Evolutionary conservation across 345 rosid species (phyloP).

Genomic region (Atalantia buxifolia): DNA sequence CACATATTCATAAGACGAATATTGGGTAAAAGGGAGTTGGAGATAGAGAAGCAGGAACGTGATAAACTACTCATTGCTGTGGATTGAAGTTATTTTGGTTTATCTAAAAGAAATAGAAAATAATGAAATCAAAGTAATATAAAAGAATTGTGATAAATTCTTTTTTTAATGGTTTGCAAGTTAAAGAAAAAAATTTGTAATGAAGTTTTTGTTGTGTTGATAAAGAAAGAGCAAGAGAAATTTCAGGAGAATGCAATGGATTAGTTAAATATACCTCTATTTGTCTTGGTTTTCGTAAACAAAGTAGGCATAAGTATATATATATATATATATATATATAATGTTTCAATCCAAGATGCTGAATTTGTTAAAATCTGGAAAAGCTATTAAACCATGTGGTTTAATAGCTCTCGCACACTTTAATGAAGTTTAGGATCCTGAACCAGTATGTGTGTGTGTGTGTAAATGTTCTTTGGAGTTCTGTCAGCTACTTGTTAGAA

Average conservation of each 20-base stretch:
- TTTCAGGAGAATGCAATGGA: background rate
- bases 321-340: no score
- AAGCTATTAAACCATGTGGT: no score
- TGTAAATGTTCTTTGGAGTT: background rate
- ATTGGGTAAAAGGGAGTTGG: background rate
- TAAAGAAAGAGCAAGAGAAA: background rate
- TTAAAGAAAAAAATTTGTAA: background rate
- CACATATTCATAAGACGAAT: background rate
- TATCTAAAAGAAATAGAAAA: background rate
- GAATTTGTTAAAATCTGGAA: no score
- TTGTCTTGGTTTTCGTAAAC: background rate
- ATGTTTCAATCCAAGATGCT: no score
- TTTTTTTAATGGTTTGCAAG: background rate
- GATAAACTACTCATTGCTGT: background rate
- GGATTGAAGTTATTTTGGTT: background rate
- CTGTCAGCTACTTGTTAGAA: background rate
- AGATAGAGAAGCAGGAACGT: background rate
- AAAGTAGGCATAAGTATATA: background rate
- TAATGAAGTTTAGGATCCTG: no score
- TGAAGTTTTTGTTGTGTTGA: background rate
- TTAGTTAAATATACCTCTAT: background rate
- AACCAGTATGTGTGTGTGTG: no score
- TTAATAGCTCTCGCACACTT: no score
- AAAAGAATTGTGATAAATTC: background rate
- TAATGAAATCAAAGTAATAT: background rate